A percentile compares a stretch with the other conserved stretches of the same genome.
Conservation (phyloP, 805 yeast species). For the Peterozyma xylosa region DNA sequence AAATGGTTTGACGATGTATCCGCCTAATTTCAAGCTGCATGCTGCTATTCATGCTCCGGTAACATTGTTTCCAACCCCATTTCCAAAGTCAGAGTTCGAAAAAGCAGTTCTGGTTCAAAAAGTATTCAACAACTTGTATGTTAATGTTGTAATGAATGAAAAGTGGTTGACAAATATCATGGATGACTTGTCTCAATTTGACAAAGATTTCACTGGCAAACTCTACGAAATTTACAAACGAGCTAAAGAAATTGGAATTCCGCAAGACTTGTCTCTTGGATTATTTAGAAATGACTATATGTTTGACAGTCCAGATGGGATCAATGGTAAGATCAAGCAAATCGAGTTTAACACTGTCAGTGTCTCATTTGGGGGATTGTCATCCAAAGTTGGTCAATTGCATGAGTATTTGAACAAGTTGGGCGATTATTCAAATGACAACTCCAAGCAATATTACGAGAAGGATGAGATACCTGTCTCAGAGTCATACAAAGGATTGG, state of each 20-base stretch:
- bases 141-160: conserved; percentile 48
- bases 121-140: conserved; percentile 68
- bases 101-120: conserved; percentile 61
- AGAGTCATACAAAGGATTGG: conserved; percentile 52
- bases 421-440: conserved; percentile 44
- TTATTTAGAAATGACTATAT: conserved; percentile 88
- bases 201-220: conserved; percentile 75
- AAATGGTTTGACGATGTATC: conserved; percentile 80
- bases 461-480: conserved; percentile 52
- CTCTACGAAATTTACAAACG: conserved; percentile 52
- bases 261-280: conserved; percentile 70
- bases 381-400: conserved; percentile 68
- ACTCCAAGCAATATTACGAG: conserved; percentile 33
- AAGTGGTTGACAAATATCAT: conserved; percentile 59
- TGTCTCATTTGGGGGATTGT: conserved; percentile 90
- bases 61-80: conserved; percentile 86
- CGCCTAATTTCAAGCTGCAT: conserved; percentile 40
- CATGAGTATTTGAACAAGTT: conserved; percentile 58
- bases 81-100: conserved; percentile 60
- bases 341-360: conserved; percentile 95
- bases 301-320: conserved; percentile 41
- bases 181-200: conserved; percentile 47
- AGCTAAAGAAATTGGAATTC: conserved; percentile 40
- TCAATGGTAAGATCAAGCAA: conserved; percentile 59
- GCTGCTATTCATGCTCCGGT: conserved; percentile 71